phyloP scores from a whole-genome alignment of 1,139 yeast species.

The Sugiyamaella grinbergsii region DNA sequence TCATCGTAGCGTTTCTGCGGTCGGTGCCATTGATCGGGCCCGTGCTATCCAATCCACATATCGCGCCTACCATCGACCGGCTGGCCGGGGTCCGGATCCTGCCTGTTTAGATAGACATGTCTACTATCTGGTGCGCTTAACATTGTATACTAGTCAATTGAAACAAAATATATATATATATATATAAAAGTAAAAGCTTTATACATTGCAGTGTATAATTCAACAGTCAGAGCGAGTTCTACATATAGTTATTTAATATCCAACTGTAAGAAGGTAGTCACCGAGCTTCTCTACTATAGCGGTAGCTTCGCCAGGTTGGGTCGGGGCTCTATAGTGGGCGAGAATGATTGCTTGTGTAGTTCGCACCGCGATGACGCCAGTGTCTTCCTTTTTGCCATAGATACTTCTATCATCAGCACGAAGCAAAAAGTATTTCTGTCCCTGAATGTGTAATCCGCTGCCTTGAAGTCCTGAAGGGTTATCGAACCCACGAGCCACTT shows the following conservation, averaged over 20 bases:
- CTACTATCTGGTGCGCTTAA: background rate
- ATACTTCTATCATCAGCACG: slow-evolving; percentile 92
- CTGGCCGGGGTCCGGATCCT: slow-evolving; percentile 65
- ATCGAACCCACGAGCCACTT: slow-evolving; percentile 76
- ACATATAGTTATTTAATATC: too few species aligned
- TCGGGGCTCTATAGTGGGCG: slow-evolving; percentile 83
- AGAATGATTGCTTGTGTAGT: slow-evolving; percentile 89
- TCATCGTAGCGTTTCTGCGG: slow-evolving; percentile 84
- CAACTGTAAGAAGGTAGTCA: slow-evolving; percentile 85
- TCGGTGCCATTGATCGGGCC: slow-evolving; percentile 90
- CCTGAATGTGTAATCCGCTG: slow-evolving; percentile 80
- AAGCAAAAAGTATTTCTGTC: slow-evolving; percentile 83
- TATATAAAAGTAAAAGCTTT: background rate
- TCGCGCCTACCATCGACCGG: slow-evolving; percentile 73
- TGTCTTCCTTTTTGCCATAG: slow-evolving; percentile 87
- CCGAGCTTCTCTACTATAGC: slow-evolving; percentile 93
- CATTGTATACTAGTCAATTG: slow-evolving; percentile 7
- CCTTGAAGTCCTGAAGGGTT: slow-evolving; percentile 79
- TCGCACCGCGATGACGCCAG: slow-evolving; percentile 88
- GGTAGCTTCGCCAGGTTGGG: slow-evolving; percentile 94
- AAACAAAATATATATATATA: slow-evolving; percentile 2
- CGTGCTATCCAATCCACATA: slow-evolving; percentile 70
- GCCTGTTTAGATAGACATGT: slow-evolving; percentile 58
- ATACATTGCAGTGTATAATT: background rate
- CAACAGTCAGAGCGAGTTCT: too few species aligned